Base-by-base conservation (phyloP, 768 basidiomycete species). In the Kwoniella sp. region DNA sequence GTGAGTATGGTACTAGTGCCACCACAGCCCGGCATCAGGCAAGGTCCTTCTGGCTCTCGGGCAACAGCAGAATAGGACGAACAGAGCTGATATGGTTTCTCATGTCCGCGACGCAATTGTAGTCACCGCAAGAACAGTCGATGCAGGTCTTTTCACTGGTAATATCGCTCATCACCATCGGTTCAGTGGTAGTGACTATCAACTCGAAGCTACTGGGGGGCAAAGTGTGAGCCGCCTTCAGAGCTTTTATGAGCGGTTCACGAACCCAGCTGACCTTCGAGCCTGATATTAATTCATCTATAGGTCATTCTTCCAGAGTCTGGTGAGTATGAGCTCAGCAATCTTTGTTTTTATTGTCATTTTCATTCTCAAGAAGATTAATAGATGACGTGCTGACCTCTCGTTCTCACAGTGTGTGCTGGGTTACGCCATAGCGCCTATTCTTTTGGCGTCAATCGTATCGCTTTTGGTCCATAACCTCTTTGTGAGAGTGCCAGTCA, bases 231-330 rank as follows among this genome's bases (percentile, higher is more conserved):
- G 79, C 68, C 22, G 30, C n/a, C 55, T 33, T 13, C 7, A 6
- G 33, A 6, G 7, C 33, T 33, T 33, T n/a, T n/a, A n/a, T n/a
- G n/a, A n/a, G n/a, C n/a, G n/a, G 33, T 33, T 33, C 33, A 33
- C 6, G 33, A 6, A 33, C 13, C 40, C 17, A 19, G 17, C 40
- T 44, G 40, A 44, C 33, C 13, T 33, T 44, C 40, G 8, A 15
- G 17, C 7, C 2, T 37, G 40, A 33, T 40, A 25, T 13, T 26
- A 49, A n/a, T 47, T 22, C 19, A 5, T 17, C 26, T n/a, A 12
- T 67, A 91, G 90, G 7, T 92, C 91, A 0, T 97, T 98, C 83
- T 95, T 98, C 83, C 95, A 98, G 78, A 92, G 90, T 37, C 83
- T 98, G 8, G 78, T 76, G 21, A 60, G 78, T 65, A 46, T 22